Evolutionary conservation across 2,329 filamentous ascomycete species (phyloP), one percentile per base, ranked within the genome.

Genomic region (Boeremia exigua): DNA sequence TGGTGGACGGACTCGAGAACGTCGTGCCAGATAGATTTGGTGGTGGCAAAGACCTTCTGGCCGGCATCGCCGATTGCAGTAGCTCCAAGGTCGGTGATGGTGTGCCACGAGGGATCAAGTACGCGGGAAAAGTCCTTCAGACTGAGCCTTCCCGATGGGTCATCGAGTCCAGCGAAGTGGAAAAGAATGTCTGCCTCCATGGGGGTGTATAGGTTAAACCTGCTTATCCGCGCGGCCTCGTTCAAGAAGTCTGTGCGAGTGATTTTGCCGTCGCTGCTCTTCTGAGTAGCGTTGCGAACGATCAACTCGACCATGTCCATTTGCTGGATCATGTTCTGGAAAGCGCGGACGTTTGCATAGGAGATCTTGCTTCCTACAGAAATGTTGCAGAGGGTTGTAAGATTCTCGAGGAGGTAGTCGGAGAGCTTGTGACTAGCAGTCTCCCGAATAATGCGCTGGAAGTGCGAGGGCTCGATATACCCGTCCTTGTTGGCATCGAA

Each of bases 101-200:
- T 87, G 64, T 91, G 88, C 93, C 94, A 99, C 38, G 92, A 91
- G 0, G 95, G 87, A 73, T 99, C 95, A 44, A 99, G 86, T 19
- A 99, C 95, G 78, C 96, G 96, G 67, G 91, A 87, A 73, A 99
- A 99, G 78, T 98, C 93, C 58, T 80, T 79, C 39, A 96, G 82
- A 29, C 90, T 86, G 1, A 99, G 86, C 45, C 92, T 86, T 17
- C 93, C 95, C 1, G 92, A 94, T 3, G 92, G 90, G 68, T 95
- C 89, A 72, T 97, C 92, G 50, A 98, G 83, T 59, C 93, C 91
- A 58, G 95, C 95, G 76, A 99, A 99, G 80, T 98, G 95, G 83
- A 99, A 99, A 36, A 99, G 86, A 60, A 99, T 96, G 72, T 99
- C 95, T 36, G 94, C 93, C 78, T 99, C 95, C 92, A 98, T 97